Base-by-base conservation (phyloP, 495 filamentous ascomycete genomes). In the Podospora pseudopauciseta region DNA sequence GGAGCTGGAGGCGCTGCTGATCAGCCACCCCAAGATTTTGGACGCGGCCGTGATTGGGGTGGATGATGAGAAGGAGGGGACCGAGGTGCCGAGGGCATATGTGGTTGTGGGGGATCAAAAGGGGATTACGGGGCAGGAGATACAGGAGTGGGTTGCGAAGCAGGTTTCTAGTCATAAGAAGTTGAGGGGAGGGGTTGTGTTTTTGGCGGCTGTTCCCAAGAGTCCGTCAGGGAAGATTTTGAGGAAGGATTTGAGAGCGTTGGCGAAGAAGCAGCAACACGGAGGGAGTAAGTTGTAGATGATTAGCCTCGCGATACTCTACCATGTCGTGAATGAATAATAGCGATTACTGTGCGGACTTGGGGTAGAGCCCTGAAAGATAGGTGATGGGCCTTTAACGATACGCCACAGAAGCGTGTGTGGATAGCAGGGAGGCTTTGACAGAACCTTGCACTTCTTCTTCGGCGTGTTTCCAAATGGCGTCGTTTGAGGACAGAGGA, bases 11-110 rank as follows among this genome's bases (percentile, higher is more conserved):
- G 92, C 89, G 5, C 66, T 92, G 23, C 79, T 96, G n/a, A 74
- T 89, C 4, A 81, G 84, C 16, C 91, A 94, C 71, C 83, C 86
- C 20, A 82, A 85, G 58, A 85, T 97, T 61, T 84, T 87, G 23
- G 93, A 96, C 71, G 90, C 88, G 1, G 92, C 90, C 0, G 91
- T 96, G 2, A 88, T 92, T 65, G 93, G 92, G 0, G 80, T 94
- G 5, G 39, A 49, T 6, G 39, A 49, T 49, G 83, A 89, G 57
- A 83, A 81, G 2, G 85, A 89, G 63, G 89, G 84, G 0, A 89
- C 87, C 0, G 92, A 97, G 71, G 85, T 94, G 7, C 92, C 92
- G 3, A 73, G 75, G 59, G 92, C 92, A 18, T 95, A 90, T 76
- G 39, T 49, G 39, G 79, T 95, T 15, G 91, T 94, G 2, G 71